These are phyloP conservation scores for Colletotrichum caudatum DNA, from an alignment of 2,329 filamentous ascomycete genomes.

Conservation along the genomic window DNA sequence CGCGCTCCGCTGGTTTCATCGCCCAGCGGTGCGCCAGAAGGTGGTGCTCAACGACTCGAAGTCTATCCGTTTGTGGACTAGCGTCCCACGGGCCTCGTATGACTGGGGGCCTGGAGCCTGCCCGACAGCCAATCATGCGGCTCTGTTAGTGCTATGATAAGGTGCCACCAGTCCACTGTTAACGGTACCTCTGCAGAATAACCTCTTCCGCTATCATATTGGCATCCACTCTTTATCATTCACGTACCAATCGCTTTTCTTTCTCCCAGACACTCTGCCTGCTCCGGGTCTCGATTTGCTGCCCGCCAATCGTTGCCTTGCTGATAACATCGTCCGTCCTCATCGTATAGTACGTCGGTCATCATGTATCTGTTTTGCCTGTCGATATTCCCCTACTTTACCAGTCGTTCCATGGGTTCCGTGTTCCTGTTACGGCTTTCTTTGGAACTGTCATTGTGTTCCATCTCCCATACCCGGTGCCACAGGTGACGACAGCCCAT, in stretches of 20 bases:
- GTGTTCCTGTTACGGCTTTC: neutral
- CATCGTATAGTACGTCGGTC: neutral
- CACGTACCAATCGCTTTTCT: neutral
- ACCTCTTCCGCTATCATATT: conserved; percentile 4
- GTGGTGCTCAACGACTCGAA: conserved; percentile 17
- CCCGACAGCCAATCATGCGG: conserved; percentile 8
- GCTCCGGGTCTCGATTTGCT: neutral
- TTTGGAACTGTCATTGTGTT: neutral
- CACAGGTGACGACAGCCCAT: neutral
- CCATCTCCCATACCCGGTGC: no score
- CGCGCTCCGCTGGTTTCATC: conserved; percentile 37
- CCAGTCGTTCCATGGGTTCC: neutral
- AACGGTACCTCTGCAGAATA: neutral
- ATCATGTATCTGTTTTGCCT: neutral
- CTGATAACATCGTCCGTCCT: neutral
- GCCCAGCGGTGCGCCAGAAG: neutral
- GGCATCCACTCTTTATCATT: conserved; percentile 6
- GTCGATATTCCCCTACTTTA: neutral
- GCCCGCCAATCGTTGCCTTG: neutral
- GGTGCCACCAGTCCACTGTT: neutral
- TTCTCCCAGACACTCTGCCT: neutral
- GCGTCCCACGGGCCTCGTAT: neutral
- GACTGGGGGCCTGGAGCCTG: neutral
- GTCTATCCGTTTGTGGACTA: conserved; percentile 25
- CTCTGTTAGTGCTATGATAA: conserved; percentile 3